Evolutionary conservation across 2,329 filamentous ascomycete genomes (phyloP).

Genomic region (Cladophialophora chaetospira): DNA sequence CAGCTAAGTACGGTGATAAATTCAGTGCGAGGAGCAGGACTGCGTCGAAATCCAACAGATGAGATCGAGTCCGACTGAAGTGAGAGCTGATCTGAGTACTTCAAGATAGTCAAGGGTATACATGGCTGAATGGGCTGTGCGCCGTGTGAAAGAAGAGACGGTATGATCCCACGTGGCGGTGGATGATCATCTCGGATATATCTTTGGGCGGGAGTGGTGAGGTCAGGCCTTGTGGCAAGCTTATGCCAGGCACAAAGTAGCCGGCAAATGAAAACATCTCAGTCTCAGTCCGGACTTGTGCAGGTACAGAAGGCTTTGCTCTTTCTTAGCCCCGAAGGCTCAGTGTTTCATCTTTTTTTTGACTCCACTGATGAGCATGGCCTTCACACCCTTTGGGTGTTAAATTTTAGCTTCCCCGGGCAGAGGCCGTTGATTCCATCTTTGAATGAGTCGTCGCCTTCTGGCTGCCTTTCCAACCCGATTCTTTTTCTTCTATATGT

Average conservation of each 20-base stretch:
- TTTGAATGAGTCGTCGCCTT: background rate
- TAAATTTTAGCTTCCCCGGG: background rate
- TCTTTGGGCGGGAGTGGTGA: background rate
- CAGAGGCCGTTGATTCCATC: background rate
- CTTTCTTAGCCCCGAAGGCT: background rate
- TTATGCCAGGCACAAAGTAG: slow-evolving; percentile 15
- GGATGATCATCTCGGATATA: background rate
- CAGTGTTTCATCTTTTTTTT: slow-evolving; percentile 19
- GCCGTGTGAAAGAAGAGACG: background rate
- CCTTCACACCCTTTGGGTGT: slow-evolving; percentile 6
- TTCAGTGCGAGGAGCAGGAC: no score
- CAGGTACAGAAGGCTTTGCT: background rate
- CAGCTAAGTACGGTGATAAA: no score
- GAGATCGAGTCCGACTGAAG: no score
- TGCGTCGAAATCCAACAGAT: no score
- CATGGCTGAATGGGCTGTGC: background rate
- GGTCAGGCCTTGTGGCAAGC: slow-evolving; percentile 1
- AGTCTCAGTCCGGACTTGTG: background rate
- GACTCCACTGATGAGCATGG: slow-evolving; percentile 14
- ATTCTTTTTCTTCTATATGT: slow-evolving; percentile 3
- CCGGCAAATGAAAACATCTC: slow-evolving; percentile 5
- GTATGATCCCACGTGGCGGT: background rate
- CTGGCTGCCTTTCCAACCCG: slow-evolving; percentile 3
- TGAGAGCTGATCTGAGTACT: no score
- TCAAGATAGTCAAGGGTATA: no score